Percentiles rank a stretch among this genome's conserved stretches.
These are phyloP conservation scores for Termitomyces sp. DNA, from an alignment of 768 basidiomycete species.

Conservation along the genomic window DNA sequence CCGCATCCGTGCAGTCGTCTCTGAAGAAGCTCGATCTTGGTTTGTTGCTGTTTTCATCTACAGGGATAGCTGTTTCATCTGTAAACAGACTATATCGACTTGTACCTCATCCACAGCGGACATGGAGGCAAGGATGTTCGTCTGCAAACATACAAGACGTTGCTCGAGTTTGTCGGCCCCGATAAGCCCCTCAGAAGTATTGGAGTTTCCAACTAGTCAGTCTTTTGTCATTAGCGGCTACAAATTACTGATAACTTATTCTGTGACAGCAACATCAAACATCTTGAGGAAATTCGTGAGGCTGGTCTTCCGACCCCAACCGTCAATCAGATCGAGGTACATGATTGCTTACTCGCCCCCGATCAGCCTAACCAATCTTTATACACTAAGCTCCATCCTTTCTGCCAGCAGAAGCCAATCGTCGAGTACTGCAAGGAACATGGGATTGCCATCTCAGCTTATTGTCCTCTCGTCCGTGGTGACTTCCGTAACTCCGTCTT, in stretches of 20 bases:
- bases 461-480: conserved; percentile 70
- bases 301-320: conserved; percentile 61
- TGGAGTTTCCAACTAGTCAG: conserved; percentile 83
- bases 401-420: conserved; percentile 78
- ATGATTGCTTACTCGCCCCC: conserved; percentile 7
- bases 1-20: conserved; percentile 28
- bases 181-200: conserved; percentile 61
- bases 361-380: not conserved
- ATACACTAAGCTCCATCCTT: conserved; percentile 60
- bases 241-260: not conserved
- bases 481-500: conserved; percentile 52
- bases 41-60: conserved; percentile 24
- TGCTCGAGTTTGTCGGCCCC: conserved; percentile 51
- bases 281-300: conserved; percentile 67
- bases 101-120: conserved; percentile 78
- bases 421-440: conserved; percentile 66
- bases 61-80: not conserved
- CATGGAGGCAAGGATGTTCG: conserved; percentile 58
- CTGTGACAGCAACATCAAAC: conserved; percentile 51
- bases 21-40: conserved; percentile 55
- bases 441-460: conserved; percentile 64
- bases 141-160: conserved; percentile 64
- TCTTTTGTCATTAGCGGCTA: not conserved
- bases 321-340: conserved; percentile 80
- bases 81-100: conserved; percentile 42